These are phyloP conservation scores for Logfia minima DNA, from an alignment of 129 eudicot genomes.

Conservation along the genomic window DNA sequence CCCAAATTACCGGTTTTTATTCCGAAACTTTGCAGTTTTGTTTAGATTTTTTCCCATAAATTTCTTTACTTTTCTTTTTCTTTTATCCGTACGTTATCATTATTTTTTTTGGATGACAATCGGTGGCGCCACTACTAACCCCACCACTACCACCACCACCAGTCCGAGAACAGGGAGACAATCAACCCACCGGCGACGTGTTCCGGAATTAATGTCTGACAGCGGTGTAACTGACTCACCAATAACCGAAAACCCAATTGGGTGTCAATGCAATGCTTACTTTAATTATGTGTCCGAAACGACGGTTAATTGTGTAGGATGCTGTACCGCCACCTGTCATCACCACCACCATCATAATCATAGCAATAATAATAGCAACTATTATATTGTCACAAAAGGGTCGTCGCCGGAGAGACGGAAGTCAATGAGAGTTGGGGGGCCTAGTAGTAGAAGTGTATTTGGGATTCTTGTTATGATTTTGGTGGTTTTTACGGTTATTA, in stretches of 20 bases:
- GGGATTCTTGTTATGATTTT: background rate
- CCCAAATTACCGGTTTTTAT: conserved; percentile 30
- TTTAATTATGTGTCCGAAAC: conserved; percentile 21
- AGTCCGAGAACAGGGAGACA: conserved; percentile 30
- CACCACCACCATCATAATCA: background rate
- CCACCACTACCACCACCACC: conserved; percentile 34
- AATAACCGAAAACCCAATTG: background rate
- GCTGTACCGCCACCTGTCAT: conserved; percentile 20
- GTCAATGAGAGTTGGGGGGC: background rate
- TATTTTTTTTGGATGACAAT: conserved; percentile 41
- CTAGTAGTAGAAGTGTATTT: background rate
- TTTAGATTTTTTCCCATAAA: conserved; percentile 7
- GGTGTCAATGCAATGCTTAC: conserved; percentile 15
- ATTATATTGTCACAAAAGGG: background rate
- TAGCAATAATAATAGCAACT: background rate
- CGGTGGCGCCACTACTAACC: conserved; percentile 42
- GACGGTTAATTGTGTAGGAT: conserved; percentile 31
- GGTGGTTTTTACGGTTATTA: background rate
- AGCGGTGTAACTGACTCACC: background rate
- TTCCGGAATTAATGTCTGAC: conserved; percentile 29
- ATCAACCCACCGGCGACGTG: conserved; percentile 60
- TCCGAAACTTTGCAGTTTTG: conserved; percentile 23
- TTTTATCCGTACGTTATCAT: background rate
- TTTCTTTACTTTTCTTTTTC: background rate
- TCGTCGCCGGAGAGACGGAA: background rate